Evolutionary conservation across 2,329 filamentous ascomycete genomes (phyloP), one percentile per base, ranked within the genome.

Genomic region (Peltaster fructicola): DNA sequence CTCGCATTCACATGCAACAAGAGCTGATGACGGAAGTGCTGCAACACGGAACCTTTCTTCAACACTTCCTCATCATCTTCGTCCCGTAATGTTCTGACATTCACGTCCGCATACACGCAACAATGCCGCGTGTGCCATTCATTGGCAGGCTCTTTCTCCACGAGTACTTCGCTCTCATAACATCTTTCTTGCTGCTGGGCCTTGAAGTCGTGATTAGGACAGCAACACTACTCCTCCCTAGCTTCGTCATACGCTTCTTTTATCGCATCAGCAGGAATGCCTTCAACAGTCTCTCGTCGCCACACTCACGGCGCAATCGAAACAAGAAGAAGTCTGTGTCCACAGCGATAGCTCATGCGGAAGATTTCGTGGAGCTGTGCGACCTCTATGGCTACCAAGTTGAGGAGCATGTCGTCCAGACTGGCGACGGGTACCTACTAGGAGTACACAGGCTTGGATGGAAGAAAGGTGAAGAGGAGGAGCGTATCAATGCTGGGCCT

Each of bases 391-490:
- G 84, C 22, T 95, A 93, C 52, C 76, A 80, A 39, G 80, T 85
- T 5, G 88, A 98, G 50, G 88, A 98, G 53, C 88, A 98, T 49
- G 74, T 98, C 24, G 78, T 91, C 7, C 84, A 92, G 52, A 98
- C 88, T 2, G 73, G 71, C 33, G 88, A 98, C 57, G 88, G 88
- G 9, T 98, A 90, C 46, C 61, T 98, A 21, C 66, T 98, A 9
- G 85, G 85, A 6, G 54, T 95, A 30, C 88, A 98, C 51, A 69
- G 88, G 6, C 56, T 98, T 22, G 79, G 78, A 11, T 90, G 77
- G 67, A 68, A 65, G 30, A 76, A 71, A 40, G 81, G 80, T 7
- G 81, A 92, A 47, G 78, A 88, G 45, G 68, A 70, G n/a, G 56
- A 63, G 26, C 68, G 68, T 34, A 76, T 92, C 40, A 93, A 93